A percentile compares a stretch with the other conserved stretches of the same genome.
Evolutionary conservation across 768 basidiomycete genomes (phyloP).

Genomic region (Leccinum boreale): DNA sequence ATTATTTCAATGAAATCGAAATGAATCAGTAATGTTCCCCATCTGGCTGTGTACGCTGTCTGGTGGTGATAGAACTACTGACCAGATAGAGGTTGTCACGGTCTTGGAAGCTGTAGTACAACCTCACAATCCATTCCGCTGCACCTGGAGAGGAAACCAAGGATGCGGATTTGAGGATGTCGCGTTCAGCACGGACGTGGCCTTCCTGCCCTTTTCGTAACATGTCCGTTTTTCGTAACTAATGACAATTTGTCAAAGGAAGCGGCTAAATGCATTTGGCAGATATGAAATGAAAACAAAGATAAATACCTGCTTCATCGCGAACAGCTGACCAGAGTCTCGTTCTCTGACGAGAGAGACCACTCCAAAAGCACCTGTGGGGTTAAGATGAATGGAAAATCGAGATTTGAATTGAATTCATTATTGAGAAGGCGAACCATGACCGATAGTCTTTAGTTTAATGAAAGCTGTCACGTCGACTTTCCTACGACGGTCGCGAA

Average conservation of each 20-base stretch:
- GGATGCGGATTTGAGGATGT: slow-evolving; percentile 88
- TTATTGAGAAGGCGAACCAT: slow-evolving; percentile 53
- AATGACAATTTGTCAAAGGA: slow-evolving; percentile 23
- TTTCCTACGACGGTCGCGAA: slow-evolving; percentile 79
- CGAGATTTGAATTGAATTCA: slow-evolving; percentile 24
- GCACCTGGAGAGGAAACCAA: slow-evolving; percentile 68
- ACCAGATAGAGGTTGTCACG: slow-evolving; percentile 93
- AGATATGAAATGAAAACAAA: slow-evolving; percentile 27
- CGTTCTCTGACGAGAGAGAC: slow-evolving; percentile 89
- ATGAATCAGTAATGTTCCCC: slow-evolving; percentile 43
- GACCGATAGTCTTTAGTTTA: slow-evolving; percentile 91
- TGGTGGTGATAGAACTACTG: slow-evolving; percentile 38
- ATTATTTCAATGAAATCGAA: slow-evolving; percentile 49
- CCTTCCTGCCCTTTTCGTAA: slow-evolving; percentile 96
- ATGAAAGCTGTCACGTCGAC: slow-evolving; percentile 83
- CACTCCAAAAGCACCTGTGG: slow-evolving; percentile 88
- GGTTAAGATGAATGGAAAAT: slow-evolving; percentile 27
- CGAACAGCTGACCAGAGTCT: slow-evolving; percentile 75
- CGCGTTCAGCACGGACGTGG: slow-evolving; percentile 93
- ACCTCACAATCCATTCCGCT: slow-evolving; percentile 91
- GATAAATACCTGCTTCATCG: slow-evolving; percentile 87
- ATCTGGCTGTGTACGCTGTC: slow-evolving; percentile 17
- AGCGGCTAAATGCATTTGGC: slow-evolving; percentile 25
- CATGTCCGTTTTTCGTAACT: slow-evolving; percentile 90
- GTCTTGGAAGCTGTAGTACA: slow-evolving; percentile 95